These are phyloP conservation scores for Petrea volubilis DNA, from an alignment of 257 asterid genomes.

Conservation along the genomic window DNA sequence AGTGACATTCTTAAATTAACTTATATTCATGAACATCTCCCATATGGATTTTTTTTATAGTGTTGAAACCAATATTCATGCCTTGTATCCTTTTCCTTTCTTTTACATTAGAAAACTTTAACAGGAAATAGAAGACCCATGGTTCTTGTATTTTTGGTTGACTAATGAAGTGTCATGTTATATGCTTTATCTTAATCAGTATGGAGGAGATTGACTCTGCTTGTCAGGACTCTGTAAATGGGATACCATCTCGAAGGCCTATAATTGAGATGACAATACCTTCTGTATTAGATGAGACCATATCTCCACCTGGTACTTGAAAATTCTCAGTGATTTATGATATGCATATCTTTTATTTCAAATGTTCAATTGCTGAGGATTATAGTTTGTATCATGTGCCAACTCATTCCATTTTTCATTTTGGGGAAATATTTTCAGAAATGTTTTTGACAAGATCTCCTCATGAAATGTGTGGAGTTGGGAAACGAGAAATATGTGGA, in stretches of 20 bases:
- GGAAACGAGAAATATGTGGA: too few relatives aligned
- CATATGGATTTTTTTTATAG: not conserved
- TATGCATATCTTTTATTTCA: conserved; percentile 11
- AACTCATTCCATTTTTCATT: not conserved
- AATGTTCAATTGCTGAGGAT: not conserved
- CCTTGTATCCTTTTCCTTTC: not conserved
- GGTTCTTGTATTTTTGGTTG: conserved; percentile 18
- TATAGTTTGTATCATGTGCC: not conserved
- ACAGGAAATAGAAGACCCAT: not conserved
- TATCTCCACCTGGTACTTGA: conserved; percentile 78
- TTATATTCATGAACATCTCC: not conserved
- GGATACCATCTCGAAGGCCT: conserved; percentile 83
- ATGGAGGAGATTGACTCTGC: conserved; percentile 84
- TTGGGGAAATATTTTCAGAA: not conserved
- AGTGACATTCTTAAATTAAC: conserved; percentile 3
- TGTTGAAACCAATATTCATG: not conserved
- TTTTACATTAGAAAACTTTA: not conserved
- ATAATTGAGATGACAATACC: conserved; percentile 99
- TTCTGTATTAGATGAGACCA: conserved; percentile 81
- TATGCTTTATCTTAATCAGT: conserved; percentile 41
- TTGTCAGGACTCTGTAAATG: conserved; percentile 71
- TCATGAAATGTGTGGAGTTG: not conserved
- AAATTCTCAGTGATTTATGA: conserved; percentile 9
- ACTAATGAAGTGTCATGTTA: conserved; percentile 5
- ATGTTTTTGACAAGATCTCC: not conserved